Base-by-base conservation (phyloP, 148 eudicot genomes). In the Rhododendron kiyosumense region DNA sequence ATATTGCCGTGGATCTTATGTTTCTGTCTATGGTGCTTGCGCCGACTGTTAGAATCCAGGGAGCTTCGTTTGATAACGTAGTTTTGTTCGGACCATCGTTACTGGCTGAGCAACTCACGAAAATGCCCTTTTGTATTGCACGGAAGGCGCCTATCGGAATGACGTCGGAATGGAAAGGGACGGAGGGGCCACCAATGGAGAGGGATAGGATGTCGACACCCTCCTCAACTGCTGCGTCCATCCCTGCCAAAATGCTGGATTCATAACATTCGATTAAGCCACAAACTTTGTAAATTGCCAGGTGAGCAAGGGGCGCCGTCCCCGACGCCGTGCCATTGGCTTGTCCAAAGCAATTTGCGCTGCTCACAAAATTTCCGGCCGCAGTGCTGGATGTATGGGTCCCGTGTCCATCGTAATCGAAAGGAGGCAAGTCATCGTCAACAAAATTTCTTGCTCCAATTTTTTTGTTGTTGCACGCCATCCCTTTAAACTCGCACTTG, bases 81-180 rank as follows among this genome's bases (percentile, higher is more conserved):
- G 67, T 43, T 0, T 11, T 52, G 22, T 1, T 15, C 0, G 93
- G 93, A 2, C 98, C 96, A 0, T 52, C 3, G 36, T 94, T 94
- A 4, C 95, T 95, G 0, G 94, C 94, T 0, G 96, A 89, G 28
- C 89, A 89, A 20, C 95, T 91, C 10, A 93, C 91, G 80, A 95
- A 88, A 3, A 92, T 86, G 0, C 98, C 96, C 61, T 89, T 90
- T 28, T 90, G 88, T 34, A 88, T 76, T 49, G 96, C 98, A 7
- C 85, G 87, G 83, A 92, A 95, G 6, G 95, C 61, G 4, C 90
- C 94, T 4, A 93, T 8, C 0, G 92, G 87, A 3, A 90, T 43
- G 3, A 26, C 28, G 36, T 91, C 93, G 0, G 15, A 4, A 26
- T 81, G 81, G 28, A 90, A 92, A 1, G 52, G 84, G 3, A 0